Evolutionary conservation across 2,329 filamentous ascomycete genomes (phyloP).

Genomic region (Beauveria australis): DNA sequence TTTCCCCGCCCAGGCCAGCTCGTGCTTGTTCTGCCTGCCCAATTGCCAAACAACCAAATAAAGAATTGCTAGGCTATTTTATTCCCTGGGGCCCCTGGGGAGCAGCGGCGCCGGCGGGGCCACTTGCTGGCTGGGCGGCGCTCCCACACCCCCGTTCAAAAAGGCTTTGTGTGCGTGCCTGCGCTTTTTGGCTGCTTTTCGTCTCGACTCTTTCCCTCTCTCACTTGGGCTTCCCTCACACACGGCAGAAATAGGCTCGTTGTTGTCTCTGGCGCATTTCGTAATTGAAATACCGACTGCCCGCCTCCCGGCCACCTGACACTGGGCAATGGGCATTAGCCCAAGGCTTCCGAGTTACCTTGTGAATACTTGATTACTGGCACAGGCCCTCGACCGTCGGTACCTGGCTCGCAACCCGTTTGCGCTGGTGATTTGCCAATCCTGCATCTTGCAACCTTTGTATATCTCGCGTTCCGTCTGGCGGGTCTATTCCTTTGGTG

Average conservation of each 20-base stretch:
- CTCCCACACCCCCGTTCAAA: too few species aligned
- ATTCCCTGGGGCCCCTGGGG: too few species aligned
- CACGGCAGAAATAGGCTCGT: not conserved
- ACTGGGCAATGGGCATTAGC: not conserved
- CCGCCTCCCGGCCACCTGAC: not conserved
- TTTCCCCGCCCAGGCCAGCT: not conserved
- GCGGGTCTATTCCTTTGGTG: conserved; percentile 4
- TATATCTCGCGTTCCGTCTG: not conserved
- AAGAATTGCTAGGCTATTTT: too few species aligned
- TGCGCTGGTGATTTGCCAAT: not conserved
- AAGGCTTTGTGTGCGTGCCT: too few species aligned
- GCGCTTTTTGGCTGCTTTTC: too few species aligned
- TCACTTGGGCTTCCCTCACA: too few species aligned
- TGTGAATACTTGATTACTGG: not conserved
- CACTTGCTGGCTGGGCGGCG: too few species aligned
- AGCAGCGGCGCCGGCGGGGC: too few species aligned
- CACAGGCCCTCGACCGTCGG: not conserved
- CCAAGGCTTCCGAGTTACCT: not conserved
- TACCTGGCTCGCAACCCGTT: not conserved
- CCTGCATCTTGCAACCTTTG: not conserved
- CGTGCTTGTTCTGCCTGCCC: not conserved
- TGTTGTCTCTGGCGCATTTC: not conserved
- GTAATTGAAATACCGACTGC: not conserved
- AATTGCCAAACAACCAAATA: not conserved
- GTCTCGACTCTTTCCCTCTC: not conserved